Conservation (phyloP, 139 green algal species). For the Dunaliella sp. region DNA sequence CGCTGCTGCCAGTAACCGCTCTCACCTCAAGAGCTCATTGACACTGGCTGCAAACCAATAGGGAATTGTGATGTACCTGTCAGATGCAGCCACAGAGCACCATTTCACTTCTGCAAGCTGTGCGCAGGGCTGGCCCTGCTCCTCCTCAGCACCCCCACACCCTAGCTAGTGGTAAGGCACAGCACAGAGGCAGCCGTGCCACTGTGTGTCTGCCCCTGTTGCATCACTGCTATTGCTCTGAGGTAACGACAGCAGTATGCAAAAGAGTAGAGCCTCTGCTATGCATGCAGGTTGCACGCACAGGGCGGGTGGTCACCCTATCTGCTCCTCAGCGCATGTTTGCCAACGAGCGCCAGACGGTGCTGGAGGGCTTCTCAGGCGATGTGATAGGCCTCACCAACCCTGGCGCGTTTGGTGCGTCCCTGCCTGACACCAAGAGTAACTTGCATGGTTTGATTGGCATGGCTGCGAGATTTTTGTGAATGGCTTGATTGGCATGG, state of each 20-base stretch:
- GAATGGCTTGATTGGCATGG: no score
- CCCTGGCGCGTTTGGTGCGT: constrained; percentile 63
- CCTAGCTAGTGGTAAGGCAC: neutral
- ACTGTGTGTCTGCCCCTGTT: neutral
- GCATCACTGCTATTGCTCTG: constrained; percentile 14
- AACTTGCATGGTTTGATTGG: no score
- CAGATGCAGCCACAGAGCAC: no score
- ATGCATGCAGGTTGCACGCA: constrained; percentile 53
- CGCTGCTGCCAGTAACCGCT: no score
- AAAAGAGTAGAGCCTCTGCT: neutral
- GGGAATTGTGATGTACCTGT: no score
- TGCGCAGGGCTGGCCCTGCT: no score
- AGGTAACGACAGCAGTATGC: neutral
- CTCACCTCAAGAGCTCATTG: no score
- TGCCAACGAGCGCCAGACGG: constrained; percentile 55
- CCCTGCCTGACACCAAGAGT: no score
- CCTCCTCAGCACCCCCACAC: no score
- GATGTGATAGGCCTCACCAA: constrained; percentile 68
- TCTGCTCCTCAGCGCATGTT: constrained; percentile 76
- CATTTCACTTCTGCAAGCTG: no score
- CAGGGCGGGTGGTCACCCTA: constrained; percentile 62
- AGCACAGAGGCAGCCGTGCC: neutral
- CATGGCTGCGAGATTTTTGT: no score
- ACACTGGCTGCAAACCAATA: no score
- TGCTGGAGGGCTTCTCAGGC: constrained; percentile 64